phyloP scores from a whole-genome alignment of 306 rosid species.

The Quercus agrifolia region DNA sequence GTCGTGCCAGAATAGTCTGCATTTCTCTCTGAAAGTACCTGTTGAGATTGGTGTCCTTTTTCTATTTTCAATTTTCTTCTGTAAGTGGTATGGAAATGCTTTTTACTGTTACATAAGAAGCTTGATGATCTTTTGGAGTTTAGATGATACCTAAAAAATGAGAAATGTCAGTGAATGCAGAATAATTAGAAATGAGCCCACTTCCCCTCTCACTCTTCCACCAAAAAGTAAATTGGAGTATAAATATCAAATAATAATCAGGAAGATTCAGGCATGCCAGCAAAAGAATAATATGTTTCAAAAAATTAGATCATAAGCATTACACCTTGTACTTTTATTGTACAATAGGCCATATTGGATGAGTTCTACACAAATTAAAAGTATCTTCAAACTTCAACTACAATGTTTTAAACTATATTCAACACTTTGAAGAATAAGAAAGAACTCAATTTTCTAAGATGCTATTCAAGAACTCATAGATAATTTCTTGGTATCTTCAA shows the following conservation, averaged over 20 bases:
- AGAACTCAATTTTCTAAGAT: background rate
- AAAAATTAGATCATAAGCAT: background rate
- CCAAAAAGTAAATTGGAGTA: background rate
- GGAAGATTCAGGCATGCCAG: background rate
- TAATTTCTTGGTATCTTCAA: background rate
- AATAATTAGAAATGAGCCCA: background rate
- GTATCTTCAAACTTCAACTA: background rate
- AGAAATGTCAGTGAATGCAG: background rate
- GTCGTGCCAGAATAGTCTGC: constrained; percentile 17
- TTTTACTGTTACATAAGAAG: background rate
- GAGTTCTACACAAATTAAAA: background rate
- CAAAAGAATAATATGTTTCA: background rate
- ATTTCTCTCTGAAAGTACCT: constrained; percentile 6
- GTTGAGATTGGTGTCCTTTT: constrained; percentile 15
- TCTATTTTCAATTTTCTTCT: constrained; percentile 19
- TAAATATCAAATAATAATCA: background rate
- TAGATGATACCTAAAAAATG: constrained; percentile 11
- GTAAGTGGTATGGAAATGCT: constrained; percentile 13
- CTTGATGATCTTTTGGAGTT: constrained; percentile 10
- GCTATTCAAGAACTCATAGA: background rate
- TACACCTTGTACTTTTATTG: background rate
- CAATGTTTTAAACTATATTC: background rate
- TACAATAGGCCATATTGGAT: background rate
- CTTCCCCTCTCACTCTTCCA: background rate
- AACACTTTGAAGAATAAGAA: background rate